Evolutionary conservation across 768 basidiomycete genomes (phyloP).

Genomic region (Leccinellum albellum): DNA sequence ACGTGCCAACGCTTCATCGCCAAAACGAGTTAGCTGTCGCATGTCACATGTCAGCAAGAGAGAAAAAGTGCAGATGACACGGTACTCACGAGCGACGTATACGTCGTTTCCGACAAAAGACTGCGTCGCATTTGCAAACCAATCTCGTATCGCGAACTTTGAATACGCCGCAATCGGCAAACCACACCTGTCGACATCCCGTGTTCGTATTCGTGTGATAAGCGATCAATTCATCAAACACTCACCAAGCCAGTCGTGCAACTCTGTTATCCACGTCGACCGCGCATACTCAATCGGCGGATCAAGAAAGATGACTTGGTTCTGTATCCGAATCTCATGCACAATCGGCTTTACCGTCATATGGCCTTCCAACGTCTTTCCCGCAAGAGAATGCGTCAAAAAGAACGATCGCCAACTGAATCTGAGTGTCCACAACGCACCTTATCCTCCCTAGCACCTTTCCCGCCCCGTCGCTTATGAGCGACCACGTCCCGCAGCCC

Average conservation of each 20-base stretch:
- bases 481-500: not conserved
- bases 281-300: constrained; percentile 96
- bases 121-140: constrained; percentile 85
- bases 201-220: not conserved
- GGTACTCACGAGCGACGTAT: constrained; percentile 62
- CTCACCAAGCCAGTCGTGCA: constrained; percentile 86
- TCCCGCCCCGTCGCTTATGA: constrained; percentile 37
- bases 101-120: constrained; percentile 64
- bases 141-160: constrained; percentile 96
- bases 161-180: constrained; percentile 81
- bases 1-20: constrained; percentile 67
- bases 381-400: not conserved
- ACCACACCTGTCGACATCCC: constrained; percentile 63
- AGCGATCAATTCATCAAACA: not conserved
- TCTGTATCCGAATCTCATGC: constrained; percentile 96
- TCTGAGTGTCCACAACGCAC: too few species aligned
- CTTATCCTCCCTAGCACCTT: constrained; percentile 77
- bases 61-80: not conserved
- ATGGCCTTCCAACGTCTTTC: constrained; percentile 64
- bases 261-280: constrained; percentile 81
- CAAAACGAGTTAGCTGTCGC: constrained; percentile 66
- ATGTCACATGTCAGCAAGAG: constrained; percentile 8
- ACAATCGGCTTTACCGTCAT: constrained; percentile 82
- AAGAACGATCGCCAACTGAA: not conserved
- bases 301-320: constrained; percentile 98